Evolutionary conservation across 1,284 basidiomycete species (phyloP), one percentile per base, ranked within the genome.

Genomic region (Amylostereum areolatum): DNA sequence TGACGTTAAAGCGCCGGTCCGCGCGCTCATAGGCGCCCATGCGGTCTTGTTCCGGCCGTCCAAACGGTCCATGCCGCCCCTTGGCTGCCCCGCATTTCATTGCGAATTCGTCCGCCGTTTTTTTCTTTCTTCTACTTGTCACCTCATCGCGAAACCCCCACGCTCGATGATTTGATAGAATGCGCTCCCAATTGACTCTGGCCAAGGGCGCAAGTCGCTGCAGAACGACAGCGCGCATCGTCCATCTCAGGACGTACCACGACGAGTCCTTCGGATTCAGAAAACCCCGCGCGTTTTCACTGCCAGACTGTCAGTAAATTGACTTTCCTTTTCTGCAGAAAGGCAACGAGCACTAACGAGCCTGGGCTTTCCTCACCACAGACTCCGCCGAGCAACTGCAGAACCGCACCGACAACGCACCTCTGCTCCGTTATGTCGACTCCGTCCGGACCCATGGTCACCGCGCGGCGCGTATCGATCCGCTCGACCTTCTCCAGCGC

Each of bases 391-490:
- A 74, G 0, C 90, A 95, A 62, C 73, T 96, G 3, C 67, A 75
- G 44, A 95, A 95, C 63, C 77, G 92, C 18, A 76, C 75, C 11
- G 63, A 66, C 7, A 92, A 94, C 60, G 90, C 92, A 0, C 72
- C 88, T 2, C 68, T 96, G 10, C 69, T 95, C 33, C 85, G 92
- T 37, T 94, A 93, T 61, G 89, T 92, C 11, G 92, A 95, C 63
- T 85, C 86, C 8, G 86, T 80, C 57, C 33, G 66, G n/a, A n/a
- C n/a, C n/a, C n/a, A n/a, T n/a, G n/a, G n/a, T n/a, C n/a, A n/a
- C n/a, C 78, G 88, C 39, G 88, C 91, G 10, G 89, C 88, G 0
- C 74, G 80, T 48, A 86, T 95, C 43, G 92, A 96, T 62, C 92
- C 92, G 0, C 70, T 95, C 25, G 89, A 92, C 65, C 68, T 95